Base-by-base conservation (phyloP, 2,329 filamentous ascomycete genomes). In the Harringtonia lauricola region DNA sequence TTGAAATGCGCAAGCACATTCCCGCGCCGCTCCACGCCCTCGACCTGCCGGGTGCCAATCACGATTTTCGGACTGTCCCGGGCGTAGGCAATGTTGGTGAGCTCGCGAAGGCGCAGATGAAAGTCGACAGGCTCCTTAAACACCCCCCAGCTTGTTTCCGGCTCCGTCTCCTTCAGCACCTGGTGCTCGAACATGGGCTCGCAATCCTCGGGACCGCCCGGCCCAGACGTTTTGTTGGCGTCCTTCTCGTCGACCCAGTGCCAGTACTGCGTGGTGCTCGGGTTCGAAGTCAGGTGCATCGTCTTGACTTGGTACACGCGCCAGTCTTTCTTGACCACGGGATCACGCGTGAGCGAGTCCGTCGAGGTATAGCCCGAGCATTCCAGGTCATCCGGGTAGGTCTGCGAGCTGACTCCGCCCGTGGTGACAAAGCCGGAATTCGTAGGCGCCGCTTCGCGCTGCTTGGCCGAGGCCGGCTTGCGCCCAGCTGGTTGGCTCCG, bases 231-330 rank as follows among this genome's bases (percentile, higher is more conserved):
- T 19, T 21, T 22, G 21, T 44, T 24, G 8, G 44, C 44, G 3
- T 50, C 33, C 18, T 37, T 44, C 14, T 46, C 55, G 9, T 59
- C 59, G 4, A 67, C 51, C 66, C 67, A 76, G 40, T 71, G 70
- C 71, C 71, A 74, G 57, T 76, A 76, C 53, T 77, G 73, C 13
- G 70, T 74, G 6, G 72, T 67, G 13, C 61, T 52, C 3, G 60
- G 56, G 42, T 67, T 68, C 19, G 66, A 72, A 1, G 71, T 68
- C 41, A 67, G 62, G 12, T 60, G 49, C 14, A 60, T 57, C 3
- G 68, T 70, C 58, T 74, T 74, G 51, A 78, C 65, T 49, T 74
- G 69, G 37, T 67, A 59, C 13, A 78, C 53, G 15, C 70, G 66
- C 61, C 68, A 78, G 54, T 78, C 73, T 10, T 64, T 60, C 13